Base-by-base conservation (phyloP, 2,329 filamentous ascomycete species). In the Clarireedia monteithiana region DNA sequence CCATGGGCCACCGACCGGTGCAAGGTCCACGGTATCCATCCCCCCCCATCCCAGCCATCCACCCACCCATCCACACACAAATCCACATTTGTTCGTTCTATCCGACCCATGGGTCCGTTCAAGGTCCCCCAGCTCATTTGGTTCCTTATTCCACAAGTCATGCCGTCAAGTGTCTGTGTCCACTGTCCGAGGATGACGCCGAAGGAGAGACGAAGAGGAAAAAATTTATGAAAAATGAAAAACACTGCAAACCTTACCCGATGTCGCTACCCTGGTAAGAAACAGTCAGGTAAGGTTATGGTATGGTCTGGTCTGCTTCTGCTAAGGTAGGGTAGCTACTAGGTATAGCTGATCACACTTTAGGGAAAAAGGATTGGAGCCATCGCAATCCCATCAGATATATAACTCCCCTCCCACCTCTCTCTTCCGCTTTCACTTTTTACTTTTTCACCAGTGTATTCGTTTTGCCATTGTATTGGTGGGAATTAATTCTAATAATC, bases 111-210 rank as follows among this genome's bases (percentile, higher is more conserved):
- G 50, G 17, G 17, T 38, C 30, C 20, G 12, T 49, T 24, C 51
- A 30, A 39, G 45, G 45, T 6, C 24, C 52, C 52, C 39, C 45
- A 6, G 36, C 23, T 48, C 7, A 24, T 12, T n/a, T 38, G 15
- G 6, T 26, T 27, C 26, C 34, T 20, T 30, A 26, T 20, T 53
- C 38, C 44, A 49, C 44, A 49, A 53, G 34, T 49, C 45, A 48
- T 49, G 52, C 44, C 52, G 44, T 39, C 44, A 54, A 49, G 30
- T 42, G 44, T 54, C 51, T 40, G 52, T 54, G 52, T 49, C 24
- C 24, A 48, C 44, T 48, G 30, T 54, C 45, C 52, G 52, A 54
- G 52, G 44, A 54, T 54, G 52, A 54, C 52, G 52, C 52, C 52
- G 52, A 54, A 39, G 34, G 34, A 34, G 51, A 23, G 30, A 53